Evolutionary conservation across 495 filamentous ascomycete genomes (phyloP).

Genomic region (Neurospora sp.): DNA sequence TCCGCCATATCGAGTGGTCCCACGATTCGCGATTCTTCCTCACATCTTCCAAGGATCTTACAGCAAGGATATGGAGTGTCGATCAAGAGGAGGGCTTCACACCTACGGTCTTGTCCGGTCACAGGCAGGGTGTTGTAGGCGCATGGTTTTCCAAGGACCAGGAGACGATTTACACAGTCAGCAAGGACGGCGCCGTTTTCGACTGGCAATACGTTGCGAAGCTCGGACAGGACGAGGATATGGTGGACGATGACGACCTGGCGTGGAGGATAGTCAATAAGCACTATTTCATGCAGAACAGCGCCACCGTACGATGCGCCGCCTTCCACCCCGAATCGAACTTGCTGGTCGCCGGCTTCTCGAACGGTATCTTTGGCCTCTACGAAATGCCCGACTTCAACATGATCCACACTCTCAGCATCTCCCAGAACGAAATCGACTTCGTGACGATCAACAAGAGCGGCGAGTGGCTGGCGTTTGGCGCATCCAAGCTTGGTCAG

Average conservation of each 20-base stretch:
- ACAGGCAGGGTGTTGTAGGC: conserved; percentile 74
- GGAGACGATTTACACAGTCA: conserved; percentile 53
- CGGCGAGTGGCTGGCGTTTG: conserved; percentile 96
- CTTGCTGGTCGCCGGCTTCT: conserved; percentile 85
- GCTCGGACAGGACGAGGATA: conserved; percentile 50
- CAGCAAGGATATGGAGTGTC: conserved; percentile 87
- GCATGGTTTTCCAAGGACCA: conserved; percentile 93
- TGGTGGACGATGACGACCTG: conserved; percentile 45
- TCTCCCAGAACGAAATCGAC: conserved; percentile 93
- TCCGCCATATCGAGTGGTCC: conserved; percentile 85
- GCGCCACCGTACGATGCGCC: conserved; percentile 78
- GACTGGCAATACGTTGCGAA: conserved; percentile 56
- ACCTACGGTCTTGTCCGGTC: conserved; percentile 81
- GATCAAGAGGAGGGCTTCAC: conserved; percentile 78
- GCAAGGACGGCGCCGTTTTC: conserved; percentile 47
- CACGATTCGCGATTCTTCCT: conserved; percentile 90
- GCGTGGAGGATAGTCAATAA: conserved; percentile 80
- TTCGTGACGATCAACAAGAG: conserved; percentile 85
- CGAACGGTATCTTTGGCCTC: conserved; percentile 82
- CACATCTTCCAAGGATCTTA: conserved; percentile 83
- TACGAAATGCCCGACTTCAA: conserved; percentile 98
- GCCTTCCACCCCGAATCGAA: conserved; percentile 80
- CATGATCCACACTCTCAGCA: conserved; percentile 79
- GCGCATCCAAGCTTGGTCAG: conserved; percentile 90
- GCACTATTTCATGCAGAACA: conserved; percentile 87